Evolutionary conservation across 176 grass and related monocot species (phyloP).

Genomic region (Microstegium vimineum): DNA sequence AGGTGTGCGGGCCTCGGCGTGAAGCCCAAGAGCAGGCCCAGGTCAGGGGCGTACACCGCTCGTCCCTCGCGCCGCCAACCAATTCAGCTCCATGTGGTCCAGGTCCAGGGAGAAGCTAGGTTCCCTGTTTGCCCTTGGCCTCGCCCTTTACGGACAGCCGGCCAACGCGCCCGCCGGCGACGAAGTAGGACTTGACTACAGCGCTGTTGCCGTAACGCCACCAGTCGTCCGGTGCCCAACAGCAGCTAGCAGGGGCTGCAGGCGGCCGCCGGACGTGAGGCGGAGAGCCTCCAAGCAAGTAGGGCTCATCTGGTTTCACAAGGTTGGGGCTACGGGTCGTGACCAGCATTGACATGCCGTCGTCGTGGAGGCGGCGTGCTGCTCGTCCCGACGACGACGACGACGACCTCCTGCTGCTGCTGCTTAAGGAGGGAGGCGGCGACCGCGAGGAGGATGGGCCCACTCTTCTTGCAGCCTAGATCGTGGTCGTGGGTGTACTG

Average conservation of each 20-base stretch:
- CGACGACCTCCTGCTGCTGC: no score
- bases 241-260: background rate
- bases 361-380: no score
- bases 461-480: no score
- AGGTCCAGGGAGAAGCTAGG: background rate
- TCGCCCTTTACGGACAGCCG: background rate
- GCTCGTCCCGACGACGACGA: no score
- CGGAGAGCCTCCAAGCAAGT: background rate
- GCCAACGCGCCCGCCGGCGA: background rate
- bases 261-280: background rate
- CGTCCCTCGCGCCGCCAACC: background rate
- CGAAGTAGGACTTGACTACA: background rate
- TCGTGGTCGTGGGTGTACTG: background rate
- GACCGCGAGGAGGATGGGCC: no score
- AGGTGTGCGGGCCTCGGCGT: background rate
- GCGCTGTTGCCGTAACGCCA: no score
- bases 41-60: background rate
- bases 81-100: no score
- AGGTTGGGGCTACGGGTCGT: accelerated
- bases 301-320: background rate
- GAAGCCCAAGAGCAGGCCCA: background rate
- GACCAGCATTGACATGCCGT: background rate
- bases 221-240: no score
- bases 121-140: background rate
- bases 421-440: no score